Conservation (phyloP, 2,329 filamentous ascomycete species). For the Podosphaera xanthii region DNA sequence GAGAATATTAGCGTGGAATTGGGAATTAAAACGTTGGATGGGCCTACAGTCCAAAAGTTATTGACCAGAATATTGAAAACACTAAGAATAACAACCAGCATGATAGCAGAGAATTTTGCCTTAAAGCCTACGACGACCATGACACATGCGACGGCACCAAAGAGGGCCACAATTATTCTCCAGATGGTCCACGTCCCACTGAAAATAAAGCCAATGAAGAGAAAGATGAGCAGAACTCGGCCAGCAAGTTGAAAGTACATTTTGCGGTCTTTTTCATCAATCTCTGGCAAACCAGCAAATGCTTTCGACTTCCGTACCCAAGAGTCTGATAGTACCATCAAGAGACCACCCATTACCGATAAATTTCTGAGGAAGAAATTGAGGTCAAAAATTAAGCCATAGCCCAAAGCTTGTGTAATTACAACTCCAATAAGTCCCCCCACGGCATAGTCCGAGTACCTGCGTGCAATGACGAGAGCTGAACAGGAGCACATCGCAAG, state of each 20-base stretch:
- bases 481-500: conserved; percentile 70
- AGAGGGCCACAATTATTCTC: conserved; percentile 59
- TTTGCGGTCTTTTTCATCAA: conserved; percentile 98
- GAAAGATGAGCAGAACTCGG: conserved; percentile 84
- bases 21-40: background rate
- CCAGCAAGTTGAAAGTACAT: conserved; percentile 99
- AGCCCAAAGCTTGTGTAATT: conserved; percentile 79
- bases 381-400: conserved; percentile 93
- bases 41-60: conserved; percentile 97
- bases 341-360: conserved; percentile 83
- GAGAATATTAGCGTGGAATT: conserved; percentile 1
- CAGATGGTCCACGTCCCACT: conserved; percentile 81
- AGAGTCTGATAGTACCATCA: conserved; percentile 95
- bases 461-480: conserved; percentile 68
- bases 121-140: conserved; percentile 99
- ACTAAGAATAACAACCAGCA: conserved; percentile 84
- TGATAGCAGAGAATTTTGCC: conserved; percentile 93
- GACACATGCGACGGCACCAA: conserved; percentile 77
- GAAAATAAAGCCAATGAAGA: conserved; percentile 93
- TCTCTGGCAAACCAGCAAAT: conserved; percentile 74
- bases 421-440: conserved; percentile 77
- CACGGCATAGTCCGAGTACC: conserved; percentile 83
- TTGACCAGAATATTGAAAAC: conserved; percentile 94
- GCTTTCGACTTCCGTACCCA: conserved; percentile 97
- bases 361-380: conserved; percentile 99